Conservation (phyloP, 352 stramenopile species). For the Globisporangium viniferum region DNA sequence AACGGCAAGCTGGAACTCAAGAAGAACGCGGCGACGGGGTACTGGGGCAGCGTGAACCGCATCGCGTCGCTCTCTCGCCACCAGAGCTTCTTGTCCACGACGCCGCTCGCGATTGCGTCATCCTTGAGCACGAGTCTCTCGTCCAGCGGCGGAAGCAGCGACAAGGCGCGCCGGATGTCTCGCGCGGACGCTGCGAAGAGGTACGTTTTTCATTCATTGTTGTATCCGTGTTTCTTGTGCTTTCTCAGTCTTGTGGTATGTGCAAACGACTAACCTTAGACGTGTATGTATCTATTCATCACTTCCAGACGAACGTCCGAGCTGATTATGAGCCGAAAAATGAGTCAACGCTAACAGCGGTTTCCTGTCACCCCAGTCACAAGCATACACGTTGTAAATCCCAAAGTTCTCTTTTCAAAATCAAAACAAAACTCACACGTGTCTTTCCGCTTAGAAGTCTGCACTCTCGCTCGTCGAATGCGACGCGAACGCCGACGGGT, state of each 20-base stretch:
- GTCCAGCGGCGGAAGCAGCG: constrained; percentile 19
- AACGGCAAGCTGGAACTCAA: constrained; percentile 88
- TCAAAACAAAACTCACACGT: background rate
- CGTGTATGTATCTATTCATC: too few relatives aligned
- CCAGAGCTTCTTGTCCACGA: constrained; percentile 77
- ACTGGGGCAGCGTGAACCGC: constrained; percentile 84
- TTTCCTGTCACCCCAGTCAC: background rate
- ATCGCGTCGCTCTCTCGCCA: constrained; percentile 81
- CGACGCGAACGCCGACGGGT: constrained; percentile 28
- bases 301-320: constrained; percentile 71
- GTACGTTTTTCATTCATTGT: constrained; percentile 29
- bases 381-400: background rate
- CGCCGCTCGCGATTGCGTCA: constrained; percentile 38
- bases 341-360: constrained; percentile 36
- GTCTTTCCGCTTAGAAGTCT: constrained; percentile 51
- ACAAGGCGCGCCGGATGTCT: constrained; percentile 59
- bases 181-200: constrained; percentile 73
- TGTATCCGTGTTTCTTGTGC: background rate
- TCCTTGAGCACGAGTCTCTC: constrained; percentile 23
- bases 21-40: constrained; percentile 81
- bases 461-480: constrained; percentile 43
- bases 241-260: too few relatives aligned
- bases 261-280: too few relatives aligned
- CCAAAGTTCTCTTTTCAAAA: constrained; percentile 1
- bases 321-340: constrained; percentile 83